phyloP scores from a whole-genome alignment of 805 yeast species.

The Lipomyces yamanashiensis region DNA sequence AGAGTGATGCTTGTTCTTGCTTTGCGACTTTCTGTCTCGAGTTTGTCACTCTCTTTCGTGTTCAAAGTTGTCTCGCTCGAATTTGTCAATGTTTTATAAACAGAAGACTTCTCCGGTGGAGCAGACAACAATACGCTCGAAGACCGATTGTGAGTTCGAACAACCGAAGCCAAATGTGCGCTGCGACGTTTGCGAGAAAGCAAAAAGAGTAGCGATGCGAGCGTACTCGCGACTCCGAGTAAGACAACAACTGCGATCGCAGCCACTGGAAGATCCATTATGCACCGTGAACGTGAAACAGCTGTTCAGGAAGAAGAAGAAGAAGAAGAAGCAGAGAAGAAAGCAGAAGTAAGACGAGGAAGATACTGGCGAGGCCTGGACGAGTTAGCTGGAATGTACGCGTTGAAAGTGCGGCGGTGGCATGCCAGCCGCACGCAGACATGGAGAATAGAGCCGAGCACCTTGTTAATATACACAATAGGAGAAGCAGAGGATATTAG shows the following conservation, averaged over 20 bases:
- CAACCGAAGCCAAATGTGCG: not conserved
- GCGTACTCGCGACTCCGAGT: not conserved
- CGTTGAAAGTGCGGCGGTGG: not conserved
- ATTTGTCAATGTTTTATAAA: not conserved
- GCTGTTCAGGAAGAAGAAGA: not conserved
- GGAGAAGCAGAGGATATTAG: not conserved
- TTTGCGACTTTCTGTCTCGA: not conserved
- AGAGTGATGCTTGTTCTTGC: slow-evolving; percentile 8
- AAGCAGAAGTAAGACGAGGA: not conserved
- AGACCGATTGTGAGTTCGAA: slow-evolving; percentile 4
- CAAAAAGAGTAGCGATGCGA: slow-evolving; percentile 3
- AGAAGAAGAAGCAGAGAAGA: not conserved
- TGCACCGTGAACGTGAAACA: not conserved
- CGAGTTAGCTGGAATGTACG: slow-evolving; percentile 1
- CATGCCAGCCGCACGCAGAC: slow-evolving; percentile 10
- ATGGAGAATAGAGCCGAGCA: not conserved
- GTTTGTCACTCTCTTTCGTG: no score
- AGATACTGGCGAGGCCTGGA: not conserved
- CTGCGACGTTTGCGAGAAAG: slow-evolving; percentile 2
- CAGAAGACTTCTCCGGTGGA: not conserved
- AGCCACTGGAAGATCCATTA: not conserved
- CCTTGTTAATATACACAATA: not conserved
- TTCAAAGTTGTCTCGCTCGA: not conserved
- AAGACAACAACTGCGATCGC: slow-evolving; percentile 8
- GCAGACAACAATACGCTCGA: slow-evolving; percentile 10